Conservation (phyloP, 2,329 filamentous ascomycete genomes). For the Colletotrichum abscissum region DNA sequence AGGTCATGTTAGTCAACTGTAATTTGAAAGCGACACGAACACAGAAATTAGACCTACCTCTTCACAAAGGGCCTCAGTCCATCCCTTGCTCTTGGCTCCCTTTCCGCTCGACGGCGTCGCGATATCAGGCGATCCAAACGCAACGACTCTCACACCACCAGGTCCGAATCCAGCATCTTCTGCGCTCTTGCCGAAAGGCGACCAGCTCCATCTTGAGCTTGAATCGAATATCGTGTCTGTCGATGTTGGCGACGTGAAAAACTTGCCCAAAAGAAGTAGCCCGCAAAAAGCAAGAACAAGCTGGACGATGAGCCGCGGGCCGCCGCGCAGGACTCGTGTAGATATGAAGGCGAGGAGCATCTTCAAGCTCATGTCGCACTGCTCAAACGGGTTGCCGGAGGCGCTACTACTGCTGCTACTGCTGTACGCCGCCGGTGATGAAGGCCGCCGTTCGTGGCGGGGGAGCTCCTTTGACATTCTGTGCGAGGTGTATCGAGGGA, state of each 20-base stretch:
- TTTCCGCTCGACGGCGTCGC: conserved; percentile 45
- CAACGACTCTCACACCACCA: conserved; percentile 59
- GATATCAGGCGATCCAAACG: conserved; percentile 62
- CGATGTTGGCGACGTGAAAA: conserved; percentile 38
- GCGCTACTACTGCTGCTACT: neutral
- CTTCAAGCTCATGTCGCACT: conserved; percentile 36
- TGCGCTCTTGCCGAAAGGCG: conserved; percentile 24
- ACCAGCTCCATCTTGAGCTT: conserved; percentile 25
- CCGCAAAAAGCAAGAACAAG: conserved; percentile 34
- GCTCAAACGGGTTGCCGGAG: neutral
- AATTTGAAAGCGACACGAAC: neutral
- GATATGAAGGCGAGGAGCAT: conserved; percentile 53
- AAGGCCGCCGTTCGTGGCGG: conserved; percentile 23
- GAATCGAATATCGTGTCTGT: neutral
- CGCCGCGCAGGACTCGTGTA: conserved; percentile 52
- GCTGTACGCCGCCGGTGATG: neutral
- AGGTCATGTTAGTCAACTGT: neutral
- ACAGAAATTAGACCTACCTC: conserved; percentile 49
- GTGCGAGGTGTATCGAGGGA: neutral
- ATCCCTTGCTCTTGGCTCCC: conserved; percentile 45
- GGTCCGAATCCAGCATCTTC: conserved; percentile 34
- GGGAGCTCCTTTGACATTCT: conserved; percentile 30
- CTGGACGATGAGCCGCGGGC: conserved; percentile 44
- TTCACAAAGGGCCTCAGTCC: conserved; percentile 61
- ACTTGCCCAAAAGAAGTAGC: conserved; percentile 42